phyloP scores from a whole-genome alignment of 2,329 filamentous ascomycete species.

The Monilinia polystroma region DNA sequence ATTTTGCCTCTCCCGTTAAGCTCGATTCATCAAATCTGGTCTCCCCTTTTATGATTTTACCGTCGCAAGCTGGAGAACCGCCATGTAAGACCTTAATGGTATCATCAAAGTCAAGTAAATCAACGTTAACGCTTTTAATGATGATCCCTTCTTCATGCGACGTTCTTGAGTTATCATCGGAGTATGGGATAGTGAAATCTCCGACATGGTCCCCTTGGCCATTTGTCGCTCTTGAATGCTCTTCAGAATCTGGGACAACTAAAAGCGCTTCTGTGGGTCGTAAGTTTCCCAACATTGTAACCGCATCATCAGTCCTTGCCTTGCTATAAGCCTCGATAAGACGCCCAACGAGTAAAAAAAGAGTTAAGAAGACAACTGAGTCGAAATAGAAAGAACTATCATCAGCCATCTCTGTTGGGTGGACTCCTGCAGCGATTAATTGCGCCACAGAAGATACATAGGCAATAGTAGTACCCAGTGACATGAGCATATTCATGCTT shows the following conservation, averaged over 20 bases:
- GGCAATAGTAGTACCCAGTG: conserved; percentile 81
- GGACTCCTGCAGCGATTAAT: conserved; percentile 62
- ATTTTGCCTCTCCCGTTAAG: conserved; percentile 74
- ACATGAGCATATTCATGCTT: conserved; percentile 95
- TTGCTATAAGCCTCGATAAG: conserved; percentile 88
- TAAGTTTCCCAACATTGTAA: conserved; percentile 74
- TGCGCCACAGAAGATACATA: conserved; percentile 81
- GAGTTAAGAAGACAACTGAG: conserved; percentile 85
- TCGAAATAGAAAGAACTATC: conserved; percentile 75
- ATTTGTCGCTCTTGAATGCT: conserved; percentile 15
- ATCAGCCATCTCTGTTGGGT: conserved; percentile 42
- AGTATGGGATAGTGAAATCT: conserved; percentile 53
- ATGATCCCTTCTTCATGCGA: conserved; percentile 24
- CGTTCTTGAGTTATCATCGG: conserved; percentile 15
- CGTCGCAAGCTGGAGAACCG: conserved; percentile 81
- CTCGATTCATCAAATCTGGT: conserved; percentile 85
- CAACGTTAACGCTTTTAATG: conserved; percentile 43
- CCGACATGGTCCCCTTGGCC: conserved; percentile 18
- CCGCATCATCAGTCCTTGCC: conserved; percentile 82
- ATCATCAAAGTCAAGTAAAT: conserved; percentile 69
- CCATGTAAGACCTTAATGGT: conserved; percentile 74
- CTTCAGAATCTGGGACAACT: conserved; percentile 48
- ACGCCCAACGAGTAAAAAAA: conserved; percentile 77
- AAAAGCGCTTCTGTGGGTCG: conserved; percentile 75
- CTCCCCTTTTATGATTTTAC: conserved; percentile 60